Percentiles rank a stretch among this genome's conserved stretches.
Evolutionary conservation across 2,329 filamentous ascomycete genomes (phyloP).

Genomic region (Rosellinia necatrix): DNA sequence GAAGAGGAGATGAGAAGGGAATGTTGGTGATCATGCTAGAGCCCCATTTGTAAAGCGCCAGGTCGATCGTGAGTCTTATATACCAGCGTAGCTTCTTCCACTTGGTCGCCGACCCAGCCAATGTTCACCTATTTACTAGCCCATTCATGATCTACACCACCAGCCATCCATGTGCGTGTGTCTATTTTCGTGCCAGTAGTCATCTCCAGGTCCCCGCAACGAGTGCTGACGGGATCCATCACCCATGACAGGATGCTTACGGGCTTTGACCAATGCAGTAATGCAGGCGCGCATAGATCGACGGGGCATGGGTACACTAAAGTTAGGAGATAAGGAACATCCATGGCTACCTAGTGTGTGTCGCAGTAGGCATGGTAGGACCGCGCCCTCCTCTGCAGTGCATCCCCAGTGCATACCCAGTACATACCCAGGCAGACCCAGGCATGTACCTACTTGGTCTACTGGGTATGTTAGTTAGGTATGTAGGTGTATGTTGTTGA

Average conservation of each 20-base stretch:
- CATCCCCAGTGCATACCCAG: background rate
- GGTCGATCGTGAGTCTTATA: constrained; percentile 26
- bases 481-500: background rate
- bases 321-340: constrained; percentile 4
- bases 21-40: constrained; percentile 5
- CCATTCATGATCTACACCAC: background rate
- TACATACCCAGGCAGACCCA: background rate
- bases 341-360: background rate
- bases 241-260: constrained; percentile 21
- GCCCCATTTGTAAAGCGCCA: background rate
- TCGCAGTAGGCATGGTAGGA: background rate
- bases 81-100: constrained; percentile 15
- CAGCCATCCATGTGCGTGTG: background rate
- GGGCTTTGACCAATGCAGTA: constrained; percentile 16
- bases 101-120: background rate
- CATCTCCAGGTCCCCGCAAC: constrained; percentile 24
- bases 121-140: background rate
- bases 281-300: constrained; percentile 5
- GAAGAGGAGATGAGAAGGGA: constrained; percentile 20
- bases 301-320: constrained; percentile 2
- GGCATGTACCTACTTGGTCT: no score
- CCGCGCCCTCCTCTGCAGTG: constrained; percentile 5
- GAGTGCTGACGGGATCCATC: constrained; percentile 24
- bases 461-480: no score
- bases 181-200: constrained; percentile 27